phyloP scores from a whole-genome alignment of 2,329 filamentous ascomycete species.

The Fusarium euwallaceae region DNA sequence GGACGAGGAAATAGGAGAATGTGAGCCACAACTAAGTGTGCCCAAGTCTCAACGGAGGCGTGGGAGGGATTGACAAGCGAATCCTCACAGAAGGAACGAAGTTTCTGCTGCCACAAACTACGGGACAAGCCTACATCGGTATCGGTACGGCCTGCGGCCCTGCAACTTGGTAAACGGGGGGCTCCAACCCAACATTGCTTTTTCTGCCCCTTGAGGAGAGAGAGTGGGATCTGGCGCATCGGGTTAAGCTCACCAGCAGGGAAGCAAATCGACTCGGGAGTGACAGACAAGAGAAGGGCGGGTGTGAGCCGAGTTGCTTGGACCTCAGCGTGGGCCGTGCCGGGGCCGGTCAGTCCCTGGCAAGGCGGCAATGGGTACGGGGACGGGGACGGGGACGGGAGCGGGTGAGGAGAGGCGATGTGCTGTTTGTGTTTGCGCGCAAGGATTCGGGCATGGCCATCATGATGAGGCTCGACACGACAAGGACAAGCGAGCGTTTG shows the following conservation, averaged over 20 bases:
- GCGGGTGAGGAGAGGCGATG: conserved; percentile 38
- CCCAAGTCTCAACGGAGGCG: conserved; percentile 26
- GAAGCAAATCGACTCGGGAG: conserved; percentile 27
- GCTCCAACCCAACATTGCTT: conserved; percentile 43
- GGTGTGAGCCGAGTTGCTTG: conserved; percentile 36
- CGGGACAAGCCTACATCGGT: conserved; percentile 30
- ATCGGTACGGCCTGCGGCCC: conserved; percentile 26
- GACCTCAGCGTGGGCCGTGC: conserved; percentile 42
- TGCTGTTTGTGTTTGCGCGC: conserved; percentile 29
- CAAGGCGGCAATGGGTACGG: conserved; percentile 22
- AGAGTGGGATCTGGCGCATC: conserved; percentile 46
- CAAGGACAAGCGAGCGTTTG: conserved; percentile 16
- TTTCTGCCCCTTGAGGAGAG: conserved; percentile 42
- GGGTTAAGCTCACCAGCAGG: conserved; percentile 37
- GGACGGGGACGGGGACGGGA: conserved; percentile 36
- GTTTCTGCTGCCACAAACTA: conserved; percentile 42
- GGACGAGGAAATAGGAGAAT: conserved; percentile 20
- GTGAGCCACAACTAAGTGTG: conserved; percentile 40
- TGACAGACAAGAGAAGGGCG: conserved; percentile 27
- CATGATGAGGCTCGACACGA: conserved; percentile 7
- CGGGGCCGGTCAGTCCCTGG: conserved; percentile 37
- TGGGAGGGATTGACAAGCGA: conserved; percentile 44
- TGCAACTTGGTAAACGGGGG: conserved; percentile 38
- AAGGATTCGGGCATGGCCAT: conserved; percentile 11
- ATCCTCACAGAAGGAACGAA: conserved; percentile 44